Conservation (phyloP, 2,329 filamentous ascomycete genomes). For the Penicillium sp. region DNA sequence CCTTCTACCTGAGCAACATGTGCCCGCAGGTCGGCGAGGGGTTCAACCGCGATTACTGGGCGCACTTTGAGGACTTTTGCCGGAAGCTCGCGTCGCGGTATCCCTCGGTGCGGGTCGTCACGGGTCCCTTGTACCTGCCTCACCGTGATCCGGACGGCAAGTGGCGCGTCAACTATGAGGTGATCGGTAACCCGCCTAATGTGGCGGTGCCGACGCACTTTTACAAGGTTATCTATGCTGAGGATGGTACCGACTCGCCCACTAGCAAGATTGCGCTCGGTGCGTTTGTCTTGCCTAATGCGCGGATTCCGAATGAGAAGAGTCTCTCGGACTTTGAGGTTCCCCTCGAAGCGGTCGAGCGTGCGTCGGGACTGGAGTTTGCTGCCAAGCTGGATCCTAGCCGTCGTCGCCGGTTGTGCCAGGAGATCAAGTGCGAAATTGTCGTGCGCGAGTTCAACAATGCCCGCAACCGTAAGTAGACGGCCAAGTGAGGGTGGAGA, state of each 20-base stretch:
- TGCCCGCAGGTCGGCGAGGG: slow-evolving; percentile 97
- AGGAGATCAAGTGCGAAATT: slow-evolving; percentile 81
- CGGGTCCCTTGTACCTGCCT: slow-evolving; percentile 90
- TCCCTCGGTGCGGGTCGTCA: slow-evolving; percentile 86
- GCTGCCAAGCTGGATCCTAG: slow-evolving; percentile 73
- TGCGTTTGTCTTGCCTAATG: slow-evolving; percentile 94
- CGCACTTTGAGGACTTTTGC: slow-evolving; percentile 97
- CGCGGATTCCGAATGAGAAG: slow-evolving; percentile 82
- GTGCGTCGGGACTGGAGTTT: slow-evolving; percentile 90
- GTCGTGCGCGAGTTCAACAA: slow-evolving; percentile 77
- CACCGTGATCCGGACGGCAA: slow-evolving; percentile 86
- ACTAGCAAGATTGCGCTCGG: slow-evolving; percentile 80
- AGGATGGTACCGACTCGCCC: slow-evolving; percentile 66
- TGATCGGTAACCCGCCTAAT: slow-evolving; percentile 90
- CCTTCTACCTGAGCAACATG: slow-evolving; percentile 94
- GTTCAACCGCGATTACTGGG: slow-evolving; percentile 99
- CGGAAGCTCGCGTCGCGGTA: slow-evolving; percentile 77
- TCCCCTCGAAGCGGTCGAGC: slow-evolving; percentile 86
- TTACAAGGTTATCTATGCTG: slow-evolving; percentile 97
- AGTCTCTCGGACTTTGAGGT: slow-evolving; percentile 92
- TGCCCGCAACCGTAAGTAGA: slow-evolving; percentile 51
- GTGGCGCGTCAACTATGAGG: slow-evolving; percentile 94
- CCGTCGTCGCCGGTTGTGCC: slow-evolving; percentile 77
- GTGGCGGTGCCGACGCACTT: slow-evolving; percentile 98
- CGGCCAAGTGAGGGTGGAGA: neutral